phyloP scores from a whole-genome alignment of 1,284 basidiomycete genomes.

The Puccinia horiana region DNA sequence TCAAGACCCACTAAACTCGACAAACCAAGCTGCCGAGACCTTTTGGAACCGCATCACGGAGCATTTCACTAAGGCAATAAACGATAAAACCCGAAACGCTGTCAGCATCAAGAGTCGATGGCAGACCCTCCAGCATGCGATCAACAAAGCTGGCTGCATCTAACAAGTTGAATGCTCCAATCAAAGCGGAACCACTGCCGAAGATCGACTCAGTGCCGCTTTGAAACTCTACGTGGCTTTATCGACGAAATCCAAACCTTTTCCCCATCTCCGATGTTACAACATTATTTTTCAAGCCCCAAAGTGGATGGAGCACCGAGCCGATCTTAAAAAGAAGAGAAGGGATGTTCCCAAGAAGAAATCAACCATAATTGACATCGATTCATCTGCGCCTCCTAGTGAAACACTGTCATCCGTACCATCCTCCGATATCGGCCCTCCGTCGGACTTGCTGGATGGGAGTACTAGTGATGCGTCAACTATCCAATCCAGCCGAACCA shows the following conservation, averaged over 20 bases:
- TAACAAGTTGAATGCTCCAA: neutral
- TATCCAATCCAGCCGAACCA: neutral
- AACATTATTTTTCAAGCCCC: neutral
- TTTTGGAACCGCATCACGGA: conserved; percentile 2
- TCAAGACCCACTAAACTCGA: neutral
- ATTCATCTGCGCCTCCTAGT: neutral
- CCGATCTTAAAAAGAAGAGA: neutral
- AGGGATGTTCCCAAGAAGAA: neutral
- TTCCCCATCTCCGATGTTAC: neutral
- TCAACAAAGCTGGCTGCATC: conserved; percentile 19
- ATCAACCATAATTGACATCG: neutral
- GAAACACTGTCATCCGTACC: neutral
- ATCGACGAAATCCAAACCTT: neutral
- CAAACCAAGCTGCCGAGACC: neutral
- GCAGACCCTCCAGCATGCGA: neutral
- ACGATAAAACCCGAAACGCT: neutral
- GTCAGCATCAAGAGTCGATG: conserved; percentile 2
- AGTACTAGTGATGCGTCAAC: neutral
- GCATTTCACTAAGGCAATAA: neutral
- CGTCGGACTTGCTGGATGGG: neutral
- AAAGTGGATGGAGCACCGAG: neutral
- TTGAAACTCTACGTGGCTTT: neutral
- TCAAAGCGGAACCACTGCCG: neutral
- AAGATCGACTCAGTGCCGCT: neutral
- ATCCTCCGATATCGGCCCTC: neutral